Evolutionary conservation across 352 stramenopile genomes (phyloP), one percentile per base, ranked within the genome.

Genomic region (Pythium rhizo-oryzae): DNA sequence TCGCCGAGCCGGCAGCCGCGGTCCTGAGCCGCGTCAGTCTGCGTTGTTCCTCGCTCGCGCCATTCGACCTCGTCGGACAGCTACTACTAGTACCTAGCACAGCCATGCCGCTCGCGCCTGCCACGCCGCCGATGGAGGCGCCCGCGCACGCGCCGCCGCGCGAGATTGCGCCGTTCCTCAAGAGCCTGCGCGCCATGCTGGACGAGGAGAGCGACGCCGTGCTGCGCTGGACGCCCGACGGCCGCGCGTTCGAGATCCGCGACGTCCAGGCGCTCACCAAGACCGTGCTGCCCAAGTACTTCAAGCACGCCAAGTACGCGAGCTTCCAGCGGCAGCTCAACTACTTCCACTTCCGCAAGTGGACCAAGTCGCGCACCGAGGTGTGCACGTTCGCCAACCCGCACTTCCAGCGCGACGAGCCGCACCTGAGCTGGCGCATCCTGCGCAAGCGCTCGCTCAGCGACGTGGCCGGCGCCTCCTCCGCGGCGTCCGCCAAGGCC

Each of bases 271-370:
- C 65, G 25, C 70, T 95, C 25, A 86, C 41, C 16, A 24, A 56
- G 37, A 13, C 41, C 24, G 56, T 74, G 56, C 82, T 98, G 24
- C 92, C 94, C 28, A 91, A 93, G 69, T 98, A 98, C 77, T 98
- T 98, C 75, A 98, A 98, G 67, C 94, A 98, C 74, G 79, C 81
- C 73, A 97, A 94, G 69, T 98, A 98, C 82, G 94, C 94, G 61
- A 97, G 90, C 59, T 96, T 98, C 65, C 90, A 97, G 67, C 88
- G 94, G 30, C 92, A 98, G 67, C 84, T 98, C 64, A 98, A 97
- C 81, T 98, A 98, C 72, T 98, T 98, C 69, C 89, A 76, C 71
- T 98, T 98, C 77, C 82, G 87, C 76, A 96, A 96, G 65, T 94
- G 86, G 86, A 94, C 86, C 73, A 94, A 94, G 69, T 91, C 74